phyloP scores from a whole-genome alignment of 148 eudicot genomes.

The Simmondsia chinensis region DNA sequence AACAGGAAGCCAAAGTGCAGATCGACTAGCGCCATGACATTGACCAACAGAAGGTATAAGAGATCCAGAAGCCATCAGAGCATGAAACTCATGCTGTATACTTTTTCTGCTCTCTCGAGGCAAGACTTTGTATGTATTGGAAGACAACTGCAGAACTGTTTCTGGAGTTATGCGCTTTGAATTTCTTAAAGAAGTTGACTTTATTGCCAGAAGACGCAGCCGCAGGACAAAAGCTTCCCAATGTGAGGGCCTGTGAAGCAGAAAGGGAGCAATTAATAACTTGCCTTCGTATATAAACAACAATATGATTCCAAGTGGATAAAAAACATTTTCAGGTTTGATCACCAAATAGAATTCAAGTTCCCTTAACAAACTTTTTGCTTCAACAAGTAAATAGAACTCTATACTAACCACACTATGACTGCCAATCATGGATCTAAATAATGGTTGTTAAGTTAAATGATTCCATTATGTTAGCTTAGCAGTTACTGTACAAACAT shows the following conservation, averaged over 20 bases:
- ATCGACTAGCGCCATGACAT: slow-evolving; percentile 44
- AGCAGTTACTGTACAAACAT: too few relatives aligned
- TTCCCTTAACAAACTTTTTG: too few relatives aligned
- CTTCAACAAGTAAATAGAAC: too few relatives aligned
- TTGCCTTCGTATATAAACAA: too few relatives aligned
- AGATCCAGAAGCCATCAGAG: slow-evolving; percentile 60
- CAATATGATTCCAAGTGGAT: too few relatives aligned
- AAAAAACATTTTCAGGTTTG: background rate
- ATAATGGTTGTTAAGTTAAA: too few relatives aligned
- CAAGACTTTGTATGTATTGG: slow-evolving; percentile 41
- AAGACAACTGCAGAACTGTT: slow-evolving; percentile 43
- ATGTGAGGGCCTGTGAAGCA: slow-evolving; percentile 51
- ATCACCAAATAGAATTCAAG: too few relatives aligned
- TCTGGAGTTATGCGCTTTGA: slow-evolving; percentile 63
- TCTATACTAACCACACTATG: too few relatives aligned
- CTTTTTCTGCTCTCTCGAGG: slow-evolving; percentile 54
- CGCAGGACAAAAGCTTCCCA: slow-evolving; percentile 56
- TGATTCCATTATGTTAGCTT: too few relatives aligned
- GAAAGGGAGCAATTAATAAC: slow-evolving; percentile 1
- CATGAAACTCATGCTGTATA: slow-evolving; percentile 59
- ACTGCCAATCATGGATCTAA: too few relatives aligned
- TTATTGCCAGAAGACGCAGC: slow-evolving; percentile 49
- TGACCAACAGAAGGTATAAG: slow-evolving; percentile 53
- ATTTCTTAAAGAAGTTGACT: slow-evolving; percentile 61
- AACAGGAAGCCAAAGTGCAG: slow-evolving; percentile 81